phyloP scores from a whole-genome alignment of 2,329 filamentous ascomycete species.

The Microdochium trichocladiopsis region DNA sequence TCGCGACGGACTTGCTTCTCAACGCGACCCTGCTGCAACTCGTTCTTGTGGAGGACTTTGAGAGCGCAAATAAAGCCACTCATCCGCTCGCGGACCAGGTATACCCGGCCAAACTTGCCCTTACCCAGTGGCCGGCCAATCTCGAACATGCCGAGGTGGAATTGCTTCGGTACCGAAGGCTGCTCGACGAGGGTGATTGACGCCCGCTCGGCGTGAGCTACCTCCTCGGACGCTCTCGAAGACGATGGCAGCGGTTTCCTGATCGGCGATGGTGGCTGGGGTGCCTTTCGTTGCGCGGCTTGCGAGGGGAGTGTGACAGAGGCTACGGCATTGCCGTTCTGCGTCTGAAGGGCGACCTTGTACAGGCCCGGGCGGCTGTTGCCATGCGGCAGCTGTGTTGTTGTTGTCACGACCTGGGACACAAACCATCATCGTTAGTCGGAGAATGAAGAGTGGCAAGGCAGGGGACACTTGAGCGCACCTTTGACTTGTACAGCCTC shows the following conservation, averaged over 20 bases:
- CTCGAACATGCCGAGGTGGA: conserved; percentile 91
- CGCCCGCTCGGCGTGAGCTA: conserved; percentile 39
- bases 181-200: conserved; percentile 49
- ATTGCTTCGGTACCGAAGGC: conserved; percentile 52
- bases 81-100: conserved; percentile 72
- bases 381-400: conserved; percentile 39
- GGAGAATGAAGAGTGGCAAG: conserved; percentile 23
- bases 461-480: conserved; percentile 28
- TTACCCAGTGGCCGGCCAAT: conserved; percentile 82
- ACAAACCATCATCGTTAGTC: conserved; percentile 35
- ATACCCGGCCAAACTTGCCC: conserved; percentile 82
- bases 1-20: conserved; percentile 84
- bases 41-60: conserved; percentile 80
- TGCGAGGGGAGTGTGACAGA: conserved; percentile 64
- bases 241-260: conserved; percentile 39
- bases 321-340: conserved; percentile 57
- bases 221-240: conserved; percentile 40
- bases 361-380: conserved; percentile 71
- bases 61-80: conserved; percentile 80
- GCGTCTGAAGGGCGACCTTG: conserved; percentile 77
- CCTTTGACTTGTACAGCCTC: conserved; percentile 69
- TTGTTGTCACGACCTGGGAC: conserved; percentile 36
- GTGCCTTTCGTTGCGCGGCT: conserved; percentile 47
- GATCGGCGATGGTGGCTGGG: conserved; percentile 40
- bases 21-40: conserved; percentile 68